A percentile compares a stretch with the other conserved stretches of the same genome.
Conservation (phyloP, 2,329 filamentous ascomycete species). For the Fusarium mexicanum region DNA sequence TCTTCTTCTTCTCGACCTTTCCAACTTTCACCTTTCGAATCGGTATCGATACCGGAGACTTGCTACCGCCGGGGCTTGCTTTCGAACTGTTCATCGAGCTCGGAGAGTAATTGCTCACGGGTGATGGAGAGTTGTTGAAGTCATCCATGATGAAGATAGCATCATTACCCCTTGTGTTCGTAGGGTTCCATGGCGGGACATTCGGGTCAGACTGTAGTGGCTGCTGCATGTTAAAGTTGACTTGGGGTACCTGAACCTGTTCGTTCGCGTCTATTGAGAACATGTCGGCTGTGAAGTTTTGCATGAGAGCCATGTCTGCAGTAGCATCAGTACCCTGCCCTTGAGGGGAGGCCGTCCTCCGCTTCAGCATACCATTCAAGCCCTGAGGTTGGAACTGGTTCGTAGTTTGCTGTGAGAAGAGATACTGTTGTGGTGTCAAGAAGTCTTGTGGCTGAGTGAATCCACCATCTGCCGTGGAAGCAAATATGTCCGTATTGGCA, state of each 20-base stretch:
- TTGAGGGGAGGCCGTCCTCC: constrained; percentile 7
- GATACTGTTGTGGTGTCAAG: constrained; percentile 51
- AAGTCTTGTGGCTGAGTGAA: constrained; percentile 48
- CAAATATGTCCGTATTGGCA: constrained; percentile 43
- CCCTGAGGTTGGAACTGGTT: constrained; percentile 37
- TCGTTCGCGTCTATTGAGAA: constrained; percentile 37
- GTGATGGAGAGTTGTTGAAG: constrained; percentile 49
- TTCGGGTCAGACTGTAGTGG: constrained; percentile 50
- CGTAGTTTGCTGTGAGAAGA: constrained; percentile 49
- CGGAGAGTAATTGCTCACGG: constrained; percentile 43
- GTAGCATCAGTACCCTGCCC: constrained; percentile 33
- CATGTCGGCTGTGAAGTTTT: constrained; percentile 46
- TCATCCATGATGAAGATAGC: constrained; percentile 53
- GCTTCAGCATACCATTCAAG: constrained; percentile 39
- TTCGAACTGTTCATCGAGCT: constrained; percentile 46
- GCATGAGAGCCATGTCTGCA: constrained; percentile 47
- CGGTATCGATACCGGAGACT: constrained; percentile 46
- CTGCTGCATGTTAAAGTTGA: constrained; percentile 51
- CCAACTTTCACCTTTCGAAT: constrained; percentile 56
- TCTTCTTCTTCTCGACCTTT: constrained; percentile 59
- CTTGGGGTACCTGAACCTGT: constrained; percentile 43
- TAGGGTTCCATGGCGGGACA: constrained; percentile 56
- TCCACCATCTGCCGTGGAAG: constrained; percentile 45
- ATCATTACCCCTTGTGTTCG: constrained; percentile 45
- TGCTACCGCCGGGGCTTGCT: constrained; percentile 31